Evolutionary conservation across 2,329 filamentous ascomycete species (phyloP), one percentile per base, ranked within the genome.

Genomic region (Cladophialophora yegresii): DNA sequence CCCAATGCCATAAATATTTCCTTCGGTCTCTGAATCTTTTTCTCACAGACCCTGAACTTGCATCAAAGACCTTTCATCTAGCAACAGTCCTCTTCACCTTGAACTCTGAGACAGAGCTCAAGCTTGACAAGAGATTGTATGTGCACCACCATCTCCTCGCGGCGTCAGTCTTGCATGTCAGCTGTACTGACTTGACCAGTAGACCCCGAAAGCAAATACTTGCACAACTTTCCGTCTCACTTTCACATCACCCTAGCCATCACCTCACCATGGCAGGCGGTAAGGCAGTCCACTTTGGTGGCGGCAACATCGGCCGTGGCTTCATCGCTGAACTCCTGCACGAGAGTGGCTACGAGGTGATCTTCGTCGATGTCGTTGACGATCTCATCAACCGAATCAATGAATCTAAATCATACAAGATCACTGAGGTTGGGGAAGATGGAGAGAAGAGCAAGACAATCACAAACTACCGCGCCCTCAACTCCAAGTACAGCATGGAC

Each of bases 381-480:
- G 80, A 80, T 67, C 82, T 97, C 68, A 95, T 98, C 76, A 83
- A 93, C 72, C 80, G 84, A 59, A 85, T 99, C 71, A 92, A 98
- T 76, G 80, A 83, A 22, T 84, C 86, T 55, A 83, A 87, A 62
- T 89, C 87, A 13, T 99, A 98, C 85, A 88, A 89, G 69, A 93
- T 99, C 76, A 96, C 93, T 65, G 93, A 97, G 81, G 92, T 97
- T 72, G 92, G 92, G 70, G 84, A 87, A 56, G 89, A 96, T 65
- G 92, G 91, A 72, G 92, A 92, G 73, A 85, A 84, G 62, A 87
- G 87, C 73, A 92, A 90, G 79, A 89, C 82, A 72, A 96, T 99
- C 80, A 90, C 90, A 78, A 95, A 97, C 82, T 98, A 96, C 84
- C 91, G 92, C 59, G 95, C 95, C 78, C 90, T 98, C 85, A 97